Evolutionary conservation across 495 filamentous ascomycete genomes (phyloP).

Genomic region (Lophium mytilinum): DNA sequence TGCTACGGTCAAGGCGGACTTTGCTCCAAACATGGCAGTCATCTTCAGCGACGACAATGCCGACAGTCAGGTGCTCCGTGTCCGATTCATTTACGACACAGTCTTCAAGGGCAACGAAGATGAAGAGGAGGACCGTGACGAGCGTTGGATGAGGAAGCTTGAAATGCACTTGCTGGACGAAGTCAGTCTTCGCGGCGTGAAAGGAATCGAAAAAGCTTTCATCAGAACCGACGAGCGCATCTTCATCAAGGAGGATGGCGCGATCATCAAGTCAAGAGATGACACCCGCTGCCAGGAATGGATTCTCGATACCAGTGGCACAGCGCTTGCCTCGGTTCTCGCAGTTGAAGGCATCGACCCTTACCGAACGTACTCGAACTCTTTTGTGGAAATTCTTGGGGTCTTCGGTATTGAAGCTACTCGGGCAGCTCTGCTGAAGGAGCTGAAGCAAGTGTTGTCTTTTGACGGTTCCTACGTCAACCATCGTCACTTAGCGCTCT

Average conservation of each 20-base stretch:
- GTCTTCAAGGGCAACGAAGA: conserved; percentile 60
- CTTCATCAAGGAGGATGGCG: conserved; percentile 53
- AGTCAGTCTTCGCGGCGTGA: conserved; percentile 80
- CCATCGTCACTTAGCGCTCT: conserved; percentile 89
- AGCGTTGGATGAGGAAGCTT: conserved; percentile 85
- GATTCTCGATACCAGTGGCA: conserved; percentile 90
- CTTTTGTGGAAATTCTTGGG: conserved; percentile 85
- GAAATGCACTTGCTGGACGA: conserved; percentile 86
- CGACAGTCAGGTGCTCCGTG: conserved; percentile 87
- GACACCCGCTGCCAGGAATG: conserved; percentile 75
- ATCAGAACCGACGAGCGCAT: conserved; percentile 71
- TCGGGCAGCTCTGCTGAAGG: conserved; percentile 72
- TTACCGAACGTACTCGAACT: conserved; percentile 86
- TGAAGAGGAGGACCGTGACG: conserved; percentile 67
- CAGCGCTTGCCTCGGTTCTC: conserved; percentile 72
- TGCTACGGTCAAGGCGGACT: conserved; percentile 76
- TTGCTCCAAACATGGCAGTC: conserved; percentile 77
- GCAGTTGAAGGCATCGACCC: conserved; percentile 82
- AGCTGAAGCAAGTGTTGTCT: conserved; percentile 82
- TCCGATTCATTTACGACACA: conserved; percentile 53
- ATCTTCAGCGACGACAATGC: conserved; percentile 98
- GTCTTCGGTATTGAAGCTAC: conserved; percentile 96
- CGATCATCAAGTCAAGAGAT: conserved; percentile 58
- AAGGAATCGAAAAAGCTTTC: conserved; percentile 83
- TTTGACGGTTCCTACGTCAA: conserved; percentile 99